Percentiles rank a stretch among this genome's conserved stretches.
phyloP scores from a whole-genome alignment of 805 yeast genomes.

The Kuraishia floccosa region DNA sequence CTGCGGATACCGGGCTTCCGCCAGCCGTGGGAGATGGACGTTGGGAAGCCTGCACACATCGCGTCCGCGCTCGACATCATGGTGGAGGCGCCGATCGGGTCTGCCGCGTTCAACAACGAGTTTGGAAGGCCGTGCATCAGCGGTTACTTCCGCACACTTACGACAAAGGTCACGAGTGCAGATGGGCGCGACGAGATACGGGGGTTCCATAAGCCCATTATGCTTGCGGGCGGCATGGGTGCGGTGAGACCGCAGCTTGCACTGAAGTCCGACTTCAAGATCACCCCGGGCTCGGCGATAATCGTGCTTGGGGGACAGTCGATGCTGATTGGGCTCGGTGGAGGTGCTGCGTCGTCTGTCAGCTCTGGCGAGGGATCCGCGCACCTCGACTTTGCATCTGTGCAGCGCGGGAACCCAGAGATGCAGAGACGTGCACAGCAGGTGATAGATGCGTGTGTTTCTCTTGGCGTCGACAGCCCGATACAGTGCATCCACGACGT shows the following conservation, averaged over 20 bases:
- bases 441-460: constrained; percentile 89
- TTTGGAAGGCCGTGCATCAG: constrained; percentile 96
- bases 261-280: constrained; percentile 63
- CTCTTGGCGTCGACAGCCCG: constrained; percentile 65
- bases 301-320: constrained; percentile 96
- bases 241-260: constrained; percentile 91
- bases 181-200: constrained; percentile 64
- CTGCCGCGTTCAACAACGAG: constrained; percentile 97
- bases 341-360: constrained; percentile 98
- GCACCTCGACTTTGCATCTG: constrained; percentile 95
- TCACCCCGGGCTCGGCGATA: constrained; percentile 84
- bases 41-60: constrained; percentile 89
- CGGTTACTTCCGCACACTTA: constrained; percentile 93
- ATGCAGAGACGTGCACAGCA: constrained; percentile 99
- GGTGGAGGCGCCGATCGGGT: constrained; percentile 95
- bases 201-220: constrained; percentile 98
- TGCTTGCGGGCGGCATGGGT: constrained; percentile 99
- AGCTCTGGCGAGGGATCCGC: constrained; percentile 97
- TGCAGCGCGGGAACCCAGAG: constrained; percentile 98
- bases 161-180: constrained; percentile 58
- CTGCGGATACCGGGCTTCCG: constrained; percentile 70
- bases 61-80: constrained; percentile 89
- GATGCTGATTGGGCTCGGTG: constrained; percentile 97
- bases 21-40: constrained; percentile 92
- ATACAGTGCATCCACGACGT: constrained; percentile 96